Conservation (phyloP, 208 protist genomes). For the Acanthamoeba royreba region DNA sequence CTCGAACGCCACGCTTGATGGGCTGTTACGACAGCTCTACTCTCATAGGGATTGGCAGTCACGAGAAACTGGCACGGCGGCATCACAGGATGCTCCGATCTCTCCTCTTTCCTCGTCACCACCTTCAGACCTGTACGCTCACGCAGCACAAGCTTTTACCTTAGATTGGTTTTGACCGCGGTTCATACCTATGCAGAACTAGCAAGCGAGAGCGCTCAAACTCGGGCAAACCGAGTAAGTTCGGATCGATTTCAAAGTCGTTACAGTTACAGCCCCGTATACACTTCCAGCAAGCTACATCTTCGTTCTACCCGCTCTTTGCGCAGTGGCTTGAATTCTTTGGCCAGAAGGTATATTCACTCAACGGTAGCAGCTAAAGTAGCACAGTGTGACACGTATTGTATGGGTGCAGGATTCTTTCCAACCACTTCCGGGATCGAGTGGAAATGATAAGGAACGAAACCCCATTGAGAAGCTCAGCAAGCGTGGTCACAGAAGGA, state of each 20-base stretch:
- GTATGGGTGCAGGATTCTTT: too few species aligned
- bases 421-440: not conserved
- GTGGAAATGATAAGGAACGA: not conserved
- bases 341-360: not conserved
- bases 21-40: not conserved
- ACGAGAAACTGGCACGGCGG: not conserved
- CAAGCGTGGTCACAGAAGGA: not conserved
- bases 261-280: not conserved
- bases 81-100: not conserved
- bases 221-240: not conserved
- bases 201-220: not conserved
- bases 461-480: not conserved
- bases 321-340: constrained; percentile 24
- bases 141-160: not conserved
- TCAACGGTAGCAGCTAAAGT: too few species aligned
- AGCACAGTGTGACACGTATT: too few species aligned
- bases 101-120: not conserved
- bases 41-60: not conserved
- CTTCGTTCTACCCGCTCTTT: not conserved
- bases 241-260: not conserved
- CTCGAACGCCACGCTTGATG: not conserved
- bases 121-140: not conserved
- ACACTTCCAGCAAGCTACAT: not conserved
- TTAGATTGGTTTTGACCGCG: too few species aligned
- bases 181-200: not conserved